Evolutionary conservation across 495 filamentous ascomycete genomes (phyloP).

Genomic region (Penicillium antarcticum): DNA sequence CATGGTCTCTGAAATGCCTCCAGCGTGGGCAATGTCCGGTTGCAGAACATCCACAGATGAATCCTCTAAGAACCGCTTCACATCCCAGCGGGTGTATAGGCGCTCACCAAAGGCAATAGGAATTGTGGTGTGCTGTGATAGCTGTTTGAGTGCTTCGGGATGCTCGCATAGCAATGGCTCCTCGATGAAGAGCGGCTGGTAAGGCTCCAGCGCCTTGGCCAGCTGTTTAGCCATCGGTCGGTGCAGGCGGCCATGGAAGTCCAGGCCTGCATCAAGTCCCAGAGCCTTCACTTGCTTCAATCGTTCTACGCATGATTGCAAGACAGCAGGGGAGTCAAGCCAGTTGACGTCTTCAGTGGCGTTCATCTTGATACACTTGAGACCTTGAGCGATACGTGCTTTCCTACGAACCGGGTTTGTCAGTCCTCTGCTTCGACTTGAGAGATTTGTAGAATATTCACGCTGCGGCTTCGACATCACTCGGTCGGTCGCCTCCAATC

Average conservation of each 20-base stretch:
- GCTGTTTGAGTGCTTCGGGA: slow-evolving; percentile 63
- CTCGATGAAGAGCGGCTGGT: slow-evolving; percentile 74
- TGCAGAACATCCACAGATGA: slow-evolving; percentile 71
- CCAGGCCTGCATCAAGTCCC: slow-evolving; percentile 70
- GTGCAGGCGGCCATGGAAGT: slow-evolving; percentile 79
- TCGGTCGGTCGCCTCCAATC: slow-evolving; percentile 80
- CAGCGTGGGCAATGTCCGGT: slow-evolving; percentile 72
- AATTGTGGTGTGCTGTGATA: slow-evolving; percentile 57
- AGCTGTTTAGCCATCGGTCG: slow-evolving; percentile 82
- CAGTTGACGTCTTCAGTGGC: slow-evolving; percentile 77
- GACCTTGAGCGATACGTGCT: slow-evolving; percentile 66
- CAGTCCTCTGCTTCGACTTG: background rate
- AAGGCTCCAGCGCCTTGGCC: slow-evolving; percentile 66
- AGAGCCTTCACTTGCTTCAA: slow-evolving; percentile 67
- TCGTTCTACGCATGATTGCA: slow-evolving; percentile 64
- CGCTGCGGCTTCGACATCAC: slow-evolving; percentile 62
- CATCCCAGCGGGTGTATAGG: slow-evolving; percentile 72
- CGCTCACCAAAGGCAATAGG: slow-evolving; percentile 79
- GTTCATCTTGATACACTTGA: slow-evolving; percentile 80
- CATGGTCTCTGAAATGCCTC: slow-evolving; percentile 73
- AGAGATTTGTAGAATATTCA: slow-evolving; percentile 6
- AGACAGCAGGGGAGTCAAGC: slow-evolving; percentile 67
- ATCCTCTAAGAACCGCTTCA: slow-evolving; percentile 69
- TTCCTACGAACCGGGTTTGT: slow-evolving; percentile 28
- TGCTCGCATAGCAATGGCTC: slow-evolving; percentile 75